Percentiles rank a stretch among this genome's conserved stretches.
phyloP scores from a whole-genome alignment of 208 protist species.

The Balamuthia mandrillaris region DNA sequence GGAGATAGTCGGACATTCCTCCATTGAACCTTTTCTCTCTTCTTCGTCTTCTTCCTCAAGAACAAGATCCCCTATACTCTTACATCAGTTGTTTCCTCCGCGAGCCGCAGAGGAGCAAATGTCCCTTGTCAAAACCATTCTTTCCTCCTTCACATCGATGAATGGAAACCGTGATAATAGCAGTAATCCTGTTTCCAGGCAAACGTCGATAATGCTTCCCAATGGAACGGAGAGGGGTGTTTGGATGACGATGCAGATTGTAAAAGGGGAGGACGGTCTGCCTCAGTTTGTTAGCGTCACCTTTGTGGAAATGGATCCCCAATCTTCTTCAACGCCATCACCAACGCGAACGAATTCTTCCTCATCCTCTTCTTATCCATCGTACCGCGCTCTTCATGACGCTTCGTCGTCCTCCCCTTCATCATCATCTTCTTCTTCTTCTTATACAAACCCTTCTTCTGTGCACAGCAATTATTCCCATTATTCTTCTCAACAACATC shows the following conservation, averaged over 20 bases:
- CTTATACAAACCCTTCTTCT: too few species aligned
- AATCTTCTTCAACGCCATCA: too few species aligned
- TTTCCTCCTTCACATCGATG: too few species aligned
- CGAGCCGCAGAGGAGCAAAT: not conserved
- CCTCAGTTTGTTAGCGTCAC: too few species aligned
- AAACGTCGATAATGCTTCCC: not conserved
- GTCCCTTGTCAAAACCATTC: not conserved
- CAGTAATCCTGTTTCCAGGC: not conserved
- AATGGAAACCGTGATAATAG: not conserved
- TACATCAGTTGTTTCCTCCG: not conserved
- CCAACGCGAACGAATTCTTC: too few species aligned
- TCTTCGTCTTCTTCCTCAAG: not conserved
- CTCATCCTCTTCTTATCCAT: too few species aligned
- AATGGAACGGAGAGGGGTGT: not conserved
- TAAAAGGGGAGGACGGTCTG: not conserved
- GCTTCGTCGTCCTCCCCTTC: too few species aligned
- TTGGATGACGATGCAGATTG: not conserved
- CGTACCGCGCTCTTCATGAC: too few species aligned
- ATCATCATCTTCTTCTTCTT: too few species aligned
- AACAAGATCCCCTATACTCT: not conserved
- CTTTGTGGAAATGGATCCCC: too few species aligned
- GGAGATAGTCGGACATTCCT: not conserved
- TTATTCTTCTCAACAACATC: too few species aligned
- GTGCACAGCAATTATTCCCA: too few species aligned
- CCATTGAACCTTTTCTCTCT: not conserved